Evolutionary conservation across 345 rosid genomes (phyloP).

Genomic region (Gossypium arboreum): DNA sequence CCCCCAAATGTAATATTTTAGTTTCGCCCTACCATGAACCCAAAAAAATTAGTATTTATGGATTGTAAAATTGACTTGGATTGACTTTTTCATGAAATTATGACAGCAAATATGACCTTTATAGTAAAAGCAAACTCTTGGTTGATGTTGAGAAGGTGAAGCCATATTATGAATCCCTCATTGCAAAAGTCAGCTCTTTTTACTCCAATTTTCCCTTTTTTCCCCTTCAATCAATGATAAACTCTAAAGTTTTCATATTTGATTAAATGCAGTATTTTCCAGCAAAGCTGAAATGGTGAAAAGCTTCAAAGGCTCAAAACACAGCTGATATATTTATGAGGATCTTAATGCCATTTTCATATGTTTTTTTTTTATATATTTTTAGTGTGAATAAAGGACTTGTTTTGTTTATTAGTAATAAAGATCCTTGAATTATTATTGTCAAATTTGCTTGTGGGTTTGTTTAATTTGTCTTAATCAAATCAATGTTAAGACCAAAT

Average conservation of each 20-base stretch:
- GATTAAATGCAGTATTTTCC: constrained; percentile 32
- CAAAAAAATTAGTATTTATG: too few relatives aligned
- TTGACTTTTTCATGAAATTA: background rate
- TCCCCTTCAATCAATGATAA: background rate
- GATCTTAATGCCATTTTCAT: too few relatives aligned
- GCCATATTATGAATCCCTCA: constrained; percentile 43
- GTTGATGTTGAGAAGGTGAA: constrained; percentile 37
- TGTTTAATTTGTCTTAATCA: background rate
- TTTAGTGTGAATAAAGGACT: background rate
- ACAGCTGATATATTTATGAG: too few relatives aligned
- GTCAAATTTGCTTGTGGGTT: background rate
- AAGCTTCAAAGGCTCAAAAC: background rate
- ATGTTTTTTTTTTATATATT: background rate
- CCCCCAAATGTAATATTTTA: too few relatives aligned
- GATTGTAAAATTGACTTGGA: too few relatives aligned
- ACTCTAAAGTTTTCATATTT: too few relatives aligned
- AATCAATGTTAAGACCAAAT: background rate
- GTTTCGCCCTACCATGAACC: too few relatives aligned
- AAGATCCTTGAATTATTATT: background rate
- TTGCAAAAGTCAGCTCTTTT: constrained; percentile 30
- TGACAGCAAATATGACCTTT: constrained; percentile 28
- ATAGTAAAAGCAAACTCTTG: constrained; percentile 27
- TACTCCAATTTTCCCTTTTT: too few relatives aligned
- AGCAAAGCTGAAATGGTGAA: constrained; percentile 34
- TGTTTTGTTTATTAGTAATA: background rate